These are phyloP conservation scores for Picochlorum sp. DNA, from an alignment of 139 green algal species.

Conservation along the genomic window DNA sequence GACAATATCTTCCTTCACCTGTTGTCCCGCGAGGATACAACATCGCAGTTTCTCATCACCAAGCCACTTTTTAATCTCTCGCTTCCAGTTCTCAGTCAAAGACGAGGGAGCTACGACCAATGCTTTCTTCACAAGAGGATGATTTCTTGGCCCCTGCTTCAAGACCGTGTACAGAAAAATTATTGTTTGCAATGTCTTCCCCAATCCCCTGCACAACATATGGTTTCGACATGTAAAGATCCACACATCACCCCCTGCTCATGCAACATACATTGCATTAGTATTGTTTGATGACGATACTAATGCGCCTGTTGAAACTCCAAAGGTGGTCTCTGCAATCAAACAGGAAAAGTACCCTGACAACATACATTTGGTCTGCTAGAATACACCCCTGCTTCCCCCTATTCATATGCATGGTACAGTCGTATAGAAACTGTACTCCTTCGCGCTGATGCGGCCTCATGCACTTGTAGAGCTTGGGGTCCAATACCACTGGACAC, in stretches of 20 bases:
- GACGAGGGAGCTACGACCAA: conserved; percentile 68
- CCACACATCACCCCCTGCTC: too few relatives aligned
- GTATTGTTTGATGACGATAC: too few relatives aligned
- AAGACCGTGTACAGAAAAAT: conserved; percentile 70
- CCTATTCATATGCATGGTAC: conserved; percentile 16
- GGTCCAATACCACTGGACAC: conserved; percentile 55
- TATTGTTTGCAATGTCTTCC: conserved; percentile 33
- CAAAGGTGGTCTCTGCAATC: too few relatives aligned
- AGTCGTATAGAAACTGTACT: conserved; percentile 71
- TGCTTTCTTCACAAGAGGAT: conserved; percentile 30
- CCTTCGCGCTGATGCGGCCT: conserved; percentile 51
- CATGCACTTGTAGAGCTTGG: conserved; percentile 42
- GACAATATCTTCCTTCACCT: conserved; percentile 21
- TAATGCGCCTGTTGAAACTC: too few relatives aligned
- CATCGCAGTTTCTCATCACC: conserved; percentile 54
- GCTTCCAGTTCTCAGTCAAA: conserved; percentile 70
- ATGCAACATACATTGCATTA: conserved; percentile 53
- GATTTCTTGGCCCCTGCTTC: conserved; percentile 4
- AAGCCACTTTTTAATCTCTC: conserved; percentile 76
- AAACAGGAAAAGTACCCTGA: too few relatives aligned
- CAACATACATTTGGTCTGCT: conserved; percentile 56
- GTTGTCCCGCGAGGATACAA: conserved; percentile 26
- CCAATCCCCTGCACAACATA: conserved; percentile 41
- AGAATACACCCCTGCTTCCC: conserved; percentile 12
- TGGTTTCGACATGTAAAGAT: too few relatives aligned